Evolutionary conservation across 768 basidiomycete species (phyloP), one percentile per base, ranked within the genome.

Genomic region (Leccinellum rugosiceps): DNA sequence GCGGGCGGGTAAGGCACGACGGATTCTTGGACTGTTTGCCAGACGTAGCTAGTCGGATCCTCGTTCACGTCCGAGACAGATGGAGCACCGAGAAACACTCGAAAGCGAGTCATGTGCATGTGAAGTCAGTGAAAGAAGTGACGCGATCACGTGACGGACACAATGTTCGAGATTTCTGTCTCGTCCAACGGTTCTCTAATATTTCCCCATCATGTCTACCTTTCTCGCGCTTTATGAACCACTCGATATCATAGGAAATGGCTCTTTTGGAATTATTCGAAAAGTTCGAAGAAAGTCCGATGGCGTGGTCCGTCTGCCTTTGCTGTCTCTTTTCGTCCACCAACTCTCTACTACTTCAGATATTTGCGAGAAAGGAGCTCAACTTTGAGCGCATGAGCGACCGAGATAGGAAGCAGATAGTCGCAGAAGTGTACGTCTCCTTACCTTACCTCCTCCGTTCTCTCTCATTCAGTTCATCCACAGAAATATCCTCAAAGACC

Each of bases 361-460:
- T 88, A 32, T 90, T 93, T 63, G 95, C 95, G 4, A 78, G 93
- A 32, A 97, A 99, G 68, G 94, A 99, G 73, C 85, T 99, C 66
- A 94, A 98, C 75, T 99, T 98, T 74, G 94, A 96, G 68, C 84
- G 90, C 50, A 98, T 99, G 96, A 88, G 83, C 35, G 94, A 98
- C 72, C 83, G 94, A 38, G 97, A 99, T 70, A 83, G 94, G 64
- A 94, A 94, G 71, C 97, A 98, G 72, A 95, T 99, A 53, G 90
- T 97, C 3, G 86, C 95, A 11, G 97, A 99, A 85, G 97, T 98
- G 96, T 98, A 71, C 66, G 93, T 81, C 32, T 28, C 4, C 25
- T 9, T 23, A 19, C 21, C 38, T 21, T 4, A n/a, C n/a, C 25
- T 25, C 25, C 25, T 50, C 47, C 1, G 17, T 8, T 56, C 14